phyloP scores from a whole-genome alignment of 1,284 basidiomycete species.

The Thecaphora thlaspeos region DNA sequence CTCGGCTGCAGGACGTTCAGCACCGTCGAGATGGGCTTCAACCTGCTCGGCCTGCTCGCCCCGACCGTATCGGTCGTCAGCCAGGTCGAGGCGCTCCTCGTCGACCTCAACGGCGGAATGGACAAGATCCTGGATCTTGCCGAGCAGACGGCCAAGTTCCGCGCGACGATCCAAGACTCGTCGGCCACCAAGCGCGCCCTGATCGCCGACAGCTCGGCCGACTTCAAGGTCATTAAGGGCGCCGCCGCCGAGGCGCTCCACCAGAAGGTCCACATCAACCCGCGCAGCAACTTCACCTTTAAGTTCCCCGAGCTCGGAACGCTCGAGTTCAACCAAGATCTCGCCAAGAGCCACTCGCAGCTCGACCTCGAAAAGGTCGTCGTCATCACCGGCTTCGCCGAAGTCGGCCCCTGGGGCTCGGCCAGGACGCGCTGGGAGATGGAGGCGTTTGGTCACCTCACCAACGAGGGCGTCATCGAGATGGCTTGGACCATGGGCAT shows the following conservation, averaged over 20 bases:
- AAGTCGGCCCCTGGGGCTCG: conserved; percentile 98
- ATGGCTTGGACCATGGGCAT: conserved; percentile 99
- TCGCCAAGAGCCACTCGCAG: conserved; percentile 61
- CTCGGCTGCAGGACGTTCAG: conserved; percentile 96
- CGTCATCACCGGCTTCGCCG: conserved; percentile 93
- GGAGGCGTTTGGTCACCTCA: conserved; percentile 50
- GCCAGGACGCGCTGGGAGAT: conserved; percentile 95
- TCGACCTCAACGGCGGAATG: conserved; percentile 77
- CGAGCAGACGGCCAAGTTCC: conserved; percentile 64
- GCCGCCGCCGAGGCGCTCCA: conserved; percentile 88
- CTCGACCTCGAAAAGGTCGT: conserved; percentile 93
- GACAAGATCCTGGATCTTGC: conserved; percentile 61
- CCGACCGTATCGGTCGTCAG: conserved; percentile 99
- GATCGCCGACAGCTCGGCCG: conserved; percentile 86
- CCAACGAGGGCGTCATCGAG: conserved; percentile 93
- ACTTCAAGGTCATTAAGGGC: conserved; percentile 89
- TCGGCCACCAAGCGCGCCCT: conserved; percentile 89
- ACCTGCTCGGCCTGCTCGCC: conserved; percentile 95
- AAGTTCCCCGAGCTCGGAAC: conserved; percentile 75
- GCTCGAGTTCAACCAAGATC: conserved; percentile 65
- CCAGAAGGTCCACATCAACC: conserved; percentile 87
- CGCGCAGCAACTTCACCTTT: conserved; percentile 95
- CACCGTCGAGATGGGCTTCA: conserved; percentile 99
- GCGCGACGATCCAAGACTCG: conserved; percentile 72
- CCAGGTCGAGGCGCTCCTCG: conserved; percentile 97